A percentile compares a stretch with the other conserved stretches of the same genome.
Conservation (phyloP, 2,329 filamentous ascomycete species). For the Epichloe baconii region DNA sequence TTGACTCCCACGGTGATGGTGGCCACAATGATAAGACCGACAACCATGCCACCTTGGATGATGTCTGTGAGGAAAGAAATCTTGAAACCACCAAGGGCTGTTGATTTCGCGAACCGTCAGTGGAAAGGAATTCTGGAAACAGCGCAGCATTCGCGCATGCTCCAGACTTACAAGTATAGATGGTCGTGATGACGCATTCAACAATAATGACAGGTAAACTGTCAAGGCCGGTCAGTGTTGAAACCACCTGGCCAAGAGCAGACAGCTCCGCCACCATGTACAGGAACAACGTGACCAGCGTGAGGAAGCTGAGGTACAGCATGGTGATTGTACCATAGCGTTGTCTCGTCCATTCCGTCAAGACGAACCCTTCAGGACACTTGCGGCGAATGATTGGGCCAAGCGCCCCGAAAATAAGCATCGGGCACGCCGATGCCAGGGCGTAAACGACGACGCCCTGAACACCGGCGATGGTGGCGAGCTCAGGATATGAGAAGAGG, state of each 20-base stretch:
- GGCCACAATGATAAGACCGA: slow-evolving; percentile 61
- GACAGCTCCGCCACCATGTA: slow-evolving; percentile 83
- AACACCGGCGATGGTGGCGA: slow-evolving; percentile 65
- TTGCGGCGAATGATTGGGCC: slow-evolving; percentile 67
- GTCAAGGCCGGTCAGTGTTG: slow-evolving; percentile 58
- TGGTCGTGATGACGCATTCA: slow-evolving; percentile 63
- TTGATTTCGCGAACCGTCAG: neutral
- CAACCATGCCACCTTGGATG: slow-evolving; percentile 66
- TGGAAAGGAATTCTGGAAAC: neutral
- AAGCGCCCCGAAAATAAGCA: slow-evolving; percentile 61
- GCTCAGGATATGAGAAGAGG: slow-evolving; percentile 69
- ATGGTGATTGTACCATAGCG: slow-evolving; percentile 58
- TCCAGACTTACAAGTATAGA: slow-evolving; percentile 56
- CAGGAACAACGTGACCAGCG: slow-evolving; percentile 67
- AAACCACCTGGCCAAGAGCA: slow-evolving; percentile 67
- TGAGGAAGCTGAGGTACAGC: slow-evolving; percentile 64
- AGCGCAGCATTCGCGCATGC: neutral
- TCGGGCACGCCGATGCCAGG: slow-evolving; percentile 55
- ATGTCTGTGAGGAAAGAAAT: slow-evolving; percentile 79
- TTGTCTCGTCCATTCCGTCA: slow-evolving; percentile 75
- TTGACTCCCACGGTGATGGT: slow-evolving; percentile 66
- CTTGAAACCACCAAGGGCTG: slow-evolving; percentile 67
- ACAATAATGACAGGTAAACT: slow-evolving; percentile 66
- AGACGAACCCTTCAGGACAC: slow-evolving; percentile 71
- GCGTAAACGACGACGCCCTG: slow-evolving; percentile 70